These are phyloP conservation scores for Stachybotrys chlorohalonatus DNA, from an alignment of 2,329 filamentous ascomycete genomes.

Conservation along the genomic window DNA sequence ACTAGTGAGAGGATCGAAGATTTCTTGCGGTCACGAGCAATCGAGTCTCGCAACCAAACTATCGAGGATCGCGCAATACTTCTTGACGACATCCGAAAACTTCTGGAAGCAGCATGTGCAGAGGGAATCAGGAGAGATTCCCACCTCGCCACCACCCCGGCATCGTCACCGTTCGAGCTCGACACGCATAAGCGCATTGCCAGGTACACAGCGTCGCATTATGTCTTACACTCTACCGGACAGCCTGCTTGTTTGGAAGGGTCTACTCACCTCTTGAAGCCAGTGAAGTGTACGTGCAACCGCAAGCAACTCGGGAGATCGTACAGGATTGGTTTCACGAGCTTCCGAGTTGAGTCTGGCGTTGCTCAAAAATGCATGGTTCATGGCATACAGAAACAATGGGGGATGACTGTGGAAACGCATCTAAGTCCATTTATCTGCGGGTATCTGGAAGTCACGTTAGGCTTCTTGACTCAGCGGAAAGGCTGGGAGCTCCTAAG, in stretches of 20 bases:
- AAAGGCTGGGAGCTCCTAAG: background rate
- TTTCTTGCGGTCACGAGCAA: background rate
- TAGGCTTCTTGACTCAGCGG: background rate
- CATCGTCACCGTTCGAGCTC: background rate
- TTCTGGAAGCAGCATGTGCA: background rate
- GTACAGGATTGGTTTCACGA: background rate
- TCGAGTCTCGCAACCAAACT: background rate
- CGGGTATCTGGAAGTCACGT: background rate
- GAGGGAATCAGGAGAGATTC: background rate
- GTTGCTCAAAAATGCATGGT: background rate
- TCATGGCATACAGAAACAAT: background rate
- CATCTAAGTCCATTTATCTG: background rate
- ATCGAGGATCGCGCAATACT: background rate
- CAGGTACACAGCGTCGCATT: background rate
- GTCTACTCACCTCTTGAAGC: background rate
- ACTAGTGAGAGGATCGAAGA: background rate
- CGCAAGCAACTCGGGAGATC: background rate
- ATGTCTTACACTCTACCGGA: background rate
- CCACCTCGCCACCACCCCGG: background rate
- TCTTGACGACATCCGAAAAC: background rate
- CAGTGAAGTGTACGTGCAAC: background rate
- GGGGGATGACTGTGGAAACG: background rate
- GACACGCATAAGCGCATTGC: background rate
- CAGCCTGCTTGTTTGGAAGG: background rate
- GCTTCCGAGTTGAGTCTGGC: background rate